Evolutionary conservation across 495 filamentous ascomycete species (phyloP).

Genomic region (Penicillium verhagenii): DNA sequence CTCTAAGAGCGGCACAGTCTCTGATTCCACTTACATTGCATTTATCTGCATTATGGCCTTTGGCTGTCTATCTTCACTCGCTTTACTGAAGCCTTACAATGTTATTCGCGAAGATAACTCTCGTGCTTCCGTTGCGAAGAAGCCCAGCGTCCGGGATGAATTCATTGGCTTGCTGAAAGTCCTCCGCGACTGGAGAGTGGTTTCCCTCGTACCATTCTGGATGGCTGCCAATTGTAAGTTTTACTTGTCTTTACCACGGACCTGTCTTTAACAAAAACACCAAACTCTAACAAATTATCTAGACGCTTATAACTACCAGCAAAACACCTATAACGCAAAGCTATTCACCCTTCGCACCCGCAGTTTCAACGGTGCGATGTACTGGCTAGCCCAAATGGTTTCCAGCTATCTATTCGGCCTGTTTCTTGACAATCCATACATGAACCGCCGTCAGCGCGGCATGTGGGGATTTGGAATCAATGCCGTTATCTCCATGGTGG

Average conservation of each 20-base stretch:
- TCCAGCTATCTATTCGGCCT: constrained; percentile 7
- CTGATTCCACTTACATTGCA: constrained; percentile 4
- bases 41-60: constrained; percentile 8
- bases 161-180: neutral
- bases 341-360: constrained; percentile 1
- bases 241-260: neutral
- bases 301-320: constrained; percentile 9
- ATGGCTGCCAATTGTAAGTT: constrained; percentile 6
- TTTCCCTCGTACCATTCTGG: constrained; percentile 5
- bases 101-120: constrained; percentile 7
- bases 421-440: constrained; percentile 5
- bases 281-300: neutral
- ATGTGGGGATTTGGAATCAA: constrained; percentile 2
- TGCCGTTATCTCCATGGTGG: neutral
- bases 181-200: constrained; percentile 4
- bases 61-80: neutral
- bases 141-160: neutral
- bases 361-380: constrained; percentile 2
- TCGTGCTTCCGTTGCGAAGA: neutral
- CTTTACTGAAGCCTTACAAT: constrained; percentile 1
- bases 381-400: constrained; percentile 7
- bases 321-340: constrained; percentile 1
- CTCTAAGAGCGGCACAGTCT: neutral
- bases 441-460: constrained; percentile 4
- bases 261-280: neutral